Base-by-base conservation (phyloP, 2,329 filamentous ascomycete genomes). In the Falciphora oryzae region DNA sequence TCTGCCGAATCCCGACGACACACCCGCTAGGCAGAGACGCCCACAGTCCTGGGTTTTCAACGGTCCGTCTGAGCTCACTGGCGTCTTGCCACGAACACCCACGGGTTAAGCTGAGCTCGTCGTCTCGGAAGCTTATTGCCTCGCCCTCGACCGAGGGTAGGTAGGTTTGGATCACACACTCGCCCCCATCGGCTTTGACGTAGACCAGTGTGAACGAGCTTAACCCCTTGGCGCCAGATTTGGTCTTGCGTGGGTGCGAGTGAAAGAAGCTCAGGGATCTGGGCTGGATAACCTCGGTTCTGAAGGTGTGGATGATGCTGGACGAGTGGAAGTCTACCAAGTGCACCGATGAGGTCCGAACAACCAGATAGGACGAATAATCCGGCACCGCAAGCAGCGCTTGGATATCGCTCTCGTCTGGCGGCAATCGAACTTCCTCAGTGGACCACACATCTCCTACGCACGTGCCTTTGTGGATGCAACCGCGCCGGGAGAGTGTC, bases 11-110 rank as follows among this genome's bases (percentile, higher is more conserved):
- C 0, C 90, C 89, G 0, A 91, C 77, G 13, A 91, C 77, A 64
- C 83, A 84, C 0, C 87, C 85, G 38, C 82, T 82, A 0, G 81
- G 79, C 8, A 90, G 78, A 1, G 85, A 78, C 66, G 88, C 84
- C 89, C 89, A 92, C 0, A 77, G 73, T 0, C 89, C 89, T 0
- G 88, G 87, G 53, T 88, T 83, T n/a, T 80, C 74, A 10, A 92
- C 79, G 11, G 77, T 80, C 60, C 83, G 81, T 56, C 77, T 81
- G 3, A 79, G 74, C 68, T 86, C 81, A 22, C 77, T 80, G 1
- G 83, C 81, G 28, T 81, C 79, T 7, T 74, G 71, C 84, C 83
- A 87, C 1, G 77, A 72, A 67, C 80, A 84, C 66, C 79, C 78
- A 50, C 77, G 77, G 22, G 73, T 76, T 0, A 75, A 1, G 77